Conservation (phyloP, 495 filamentous ascomycete genomes). For the Neurospora africana region DNA sequence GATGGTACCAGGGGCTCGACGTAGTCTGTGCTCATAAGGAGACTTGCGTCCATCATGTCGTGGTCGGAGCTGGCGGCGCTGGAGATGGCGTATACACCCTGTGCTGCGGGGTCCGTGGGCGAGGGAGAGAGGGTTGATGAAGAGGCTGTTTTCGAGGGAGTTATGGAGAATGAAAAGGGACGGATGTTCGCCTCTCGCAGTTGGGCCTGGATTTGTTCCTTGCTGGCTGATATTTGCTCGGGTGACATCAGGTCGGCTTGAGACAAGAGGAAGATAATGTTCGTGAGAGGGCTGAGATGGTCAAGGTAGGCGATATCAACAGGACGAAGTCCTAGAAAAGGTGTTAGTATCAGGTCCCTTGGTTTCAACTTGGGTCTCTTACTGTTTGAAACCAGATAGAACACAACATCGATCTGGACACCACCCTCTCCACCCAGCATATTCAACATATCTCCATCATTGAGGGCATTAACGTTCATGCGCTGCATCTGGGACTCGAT, state of each 20-base stretch:
- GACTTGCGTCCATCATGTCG: constrained; percentile 89
- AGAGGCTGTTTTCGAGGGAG: not conserved
- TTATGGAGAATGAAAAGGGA: constrained; percentile 55
- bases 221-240: constrained; percentile 50
- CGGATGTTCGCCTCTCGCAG: constrained; percentile 51
- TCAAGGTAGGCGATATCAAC: constrained; percentile 70
- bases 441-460: constrained; percentile 65
- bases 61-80: constrained; percentile 64
- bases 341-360: not conserved
- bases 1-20: constrained; percentile 71
- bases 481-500: constrained; percentile 63
- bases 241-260: constrained; percentile 60
- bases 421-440: constrained; percentile 80
- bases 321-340: constrained; percentile 49
- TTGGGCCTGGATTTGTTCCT: constrained; percentile 49
- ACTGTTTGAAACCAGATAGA: constrained; percentile 59
- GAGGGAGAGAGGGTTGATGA: not conserved
- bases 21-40: constrained; percentile 91
- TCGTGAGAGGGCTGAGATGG: constrained; percentile 66
- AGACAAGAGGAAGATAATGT: constrained; percentile 75
- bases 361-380: not conserved
- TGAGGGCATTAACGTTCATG: constrained; percentile 48
- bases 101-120: constrained; percentile 18
- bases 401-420: constrained; percentile 76
- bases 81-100: constrained; percentile 67